Percentiles rank a stretch among this genome's conserved stretches.
These are phyloP conservation scores for Inga leiocalycina DNA, from an alignment of 306 rosid genomes.

Conservation along the genomic window DNA sequence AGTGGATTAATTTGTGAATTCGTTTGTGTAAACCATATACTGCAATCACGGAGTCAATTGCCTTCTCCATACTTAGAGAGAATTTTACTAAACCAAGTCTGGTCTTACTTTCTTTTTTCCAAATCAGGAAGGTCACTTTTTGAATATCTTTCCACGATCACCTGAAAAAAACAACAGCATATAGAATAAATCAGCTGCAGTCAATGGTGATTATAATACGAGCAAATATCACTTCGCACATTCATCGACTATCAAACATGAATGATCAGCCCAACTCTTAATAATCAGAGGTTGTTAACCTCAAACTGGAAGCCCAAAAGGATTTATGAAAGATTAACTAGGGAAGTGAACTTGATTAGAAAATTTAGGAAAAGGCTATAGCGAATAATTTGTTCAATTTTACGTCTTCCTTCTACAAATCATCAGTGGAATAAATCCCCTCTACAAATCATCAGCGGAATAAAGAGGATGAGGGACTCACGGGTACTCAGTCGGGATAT, in stretches of 20 bases:
- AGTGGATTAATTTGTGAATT: neutral
- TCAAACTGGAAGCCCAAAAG: neutral
- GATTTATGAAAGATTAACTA: neutral
- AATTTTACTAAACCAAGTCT: neutral
- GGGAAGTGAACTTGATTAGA: neutral
- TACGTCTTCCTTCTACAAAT: neutral
- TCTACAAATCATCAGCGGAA: neutral
- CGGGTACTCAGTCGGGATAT: constrained; percentile 54
- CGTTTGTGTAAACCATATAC: neutral
- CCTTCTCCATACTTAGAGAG: neutral
- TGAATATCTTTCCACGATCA: constrained; percentile 64
- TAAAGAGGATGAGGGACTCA: constrained; percentile 9
- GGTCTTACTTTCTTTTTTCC: constrained; percentile 88
- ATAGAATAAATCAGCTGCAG: neutral
- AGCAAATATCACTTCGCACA: neutral
- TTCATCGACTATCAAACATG: neutral
- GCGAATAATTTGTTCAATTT: neutral
- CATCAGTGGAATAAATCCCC: no score
- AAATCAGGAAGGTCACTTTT: constrained; percentile 75
- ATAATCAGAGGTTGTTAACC: neutral
- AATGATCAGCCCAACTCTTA: neutral
- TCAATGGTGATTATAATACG: neutral
- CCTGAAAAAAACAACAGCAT: constrained; percentile 34
- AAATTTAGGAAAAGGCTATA: neutral
- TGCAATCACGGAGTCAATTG: neutral